These are phyloP conservation scores for Colletotrichum plurivorum DNA, from an alignment of 2,329 filamentous ascomycete genomes.

Conservation along the genomic window DNA sequence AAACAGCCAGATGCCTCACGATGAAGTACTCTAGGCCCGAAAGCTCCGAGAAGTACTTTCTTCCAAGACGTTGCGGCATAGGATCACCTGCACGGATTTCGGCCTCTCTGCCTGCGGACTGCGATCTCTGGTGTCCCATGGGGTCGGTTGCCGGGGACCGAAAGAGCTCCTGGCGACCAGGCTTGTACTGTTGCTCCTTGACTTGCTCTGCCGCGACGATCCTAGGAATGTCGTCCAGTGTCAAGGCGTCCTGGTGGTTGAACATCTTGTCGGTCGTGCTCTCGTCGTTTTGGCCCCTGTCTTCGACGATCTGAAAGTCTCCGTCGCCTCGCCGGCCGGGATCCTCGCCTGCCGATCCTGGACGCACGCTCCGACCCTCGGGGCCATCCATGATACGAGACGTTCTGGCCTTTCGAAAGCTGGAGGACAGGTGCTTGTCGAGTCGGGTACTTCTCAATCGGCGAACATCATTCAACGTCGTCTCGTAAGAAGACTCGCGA, in stretches of 20 bases:
- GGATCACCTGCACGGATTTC: slow-evolving; percentile 67
- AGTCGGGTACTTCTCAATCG: slow-evolving; percentile 92
- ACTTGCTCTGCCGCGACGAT: slow-evolving; percentile 97
- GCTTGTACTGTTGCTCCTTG: slow-evolving; percentile 84
- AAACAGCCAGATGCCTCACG: slow-evolving; percentile 91
- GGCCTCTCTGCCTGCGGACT: slow-evolving; percentile 65
- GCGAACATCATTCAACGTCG: slow-evolving; percentile 95
- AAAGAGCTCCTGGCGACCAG: slow-evolving; percentile 78
- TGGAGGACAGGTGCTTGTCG: slow-evolving; percentile 94
- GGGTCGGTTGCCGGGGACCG: slow-evolving; percentile 71
- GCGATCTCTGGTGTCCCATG: slow-evolving; percentile 75
- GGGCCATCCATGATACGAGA: slow-evolving; percentile 94
- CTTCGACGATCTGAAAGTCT: slow-evolving; percentile 83
- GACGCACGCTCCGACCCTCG: slow-evolving; percentile 75
- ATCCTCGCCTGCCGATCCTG: slow-evolving; percentile 79
- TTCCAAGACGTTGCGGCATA: slow-evolving; percentile 68
- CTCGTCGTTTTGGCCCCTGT: slow-evolving; percentile 76
- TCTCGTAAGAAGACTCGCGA: slow-evolving; percentile 87
- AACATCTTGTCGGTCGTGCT: slow-evolving; percentile 86
- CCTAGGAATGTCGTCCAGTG: slow-evolving; percentile 94
- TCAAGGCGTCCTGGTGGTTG: slow-evolving; percentile 90
- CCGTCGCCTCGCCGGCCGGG: slow-evolving; percentile 64
- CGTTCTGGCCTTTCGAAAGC: slow-evolving; percentile 89
- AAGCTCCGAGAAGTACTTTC: slow-evolving; percentile 95
- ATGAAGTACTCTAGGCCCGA: slow-evolving; percentile 98